A percentile compares a stretch with the other conserved stretches of the same genome.
phyloP scores from a whole-genome alignment of 148 eudicot species.

The Rhododendron mucronatum region DNA sequence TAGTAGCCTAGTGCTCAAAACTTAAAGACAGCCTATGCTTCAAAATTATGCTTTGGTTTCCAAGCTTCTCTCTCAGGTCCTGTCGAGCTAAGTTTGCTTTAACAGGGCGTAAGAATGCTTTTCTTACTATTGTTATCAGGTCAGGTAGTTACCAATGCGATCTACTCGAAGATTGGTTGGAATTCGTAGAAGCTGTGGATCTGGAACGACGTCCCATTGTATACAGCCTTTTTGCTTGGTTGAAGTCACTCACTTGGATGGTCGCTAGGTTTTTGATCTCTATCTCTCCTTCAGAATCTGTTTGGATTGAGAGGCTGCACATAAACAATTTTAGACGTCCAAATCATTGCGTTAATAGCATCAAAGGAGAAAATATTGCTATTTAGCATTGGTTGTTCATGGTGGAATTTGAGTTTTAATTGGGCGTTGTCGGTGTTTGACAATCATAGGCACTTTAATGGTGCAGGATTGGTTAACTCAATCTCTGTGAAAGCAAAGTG shows the following conservation, averaged over 20 bases:
- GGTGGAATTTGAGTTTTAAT: background rate
- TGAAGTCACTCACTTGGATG: constrained; percentile 17
- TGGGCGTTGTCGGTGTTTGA: background rate
- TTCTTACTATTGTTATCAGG: background rate
- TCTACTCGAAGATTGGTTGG: constrained; percentile 22
- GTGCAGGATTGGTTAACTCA: background rate
- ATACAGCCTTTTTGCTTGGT: constrained; percentile 20
- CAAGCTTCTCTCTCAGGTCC: background rate
- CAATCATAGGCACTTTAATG: background rate
- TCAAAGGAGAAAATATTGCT: background rate
- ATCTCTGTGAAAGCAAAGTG: background rate
- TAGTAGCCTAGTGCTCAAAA: background rate
- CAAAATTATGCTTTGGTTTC: background rate
- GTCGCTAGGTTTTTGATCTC: constrained; percentile 20
- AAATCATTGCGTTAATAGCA: background rate
- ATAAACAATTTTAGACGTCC: background rate
- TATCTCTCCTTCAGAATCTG: constrained; percentile 17
- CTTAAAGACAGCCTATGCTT: background rate
- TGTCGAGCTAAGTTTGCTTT: background rate
- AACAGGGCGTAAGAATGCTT: background rate
- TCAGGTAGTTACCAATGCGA: constrained; percentile 23
- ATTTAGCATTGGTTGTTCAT: background rate
- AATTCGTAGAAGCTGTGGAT: constrained; percentile 26
- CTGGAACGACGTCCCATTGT: constrained; percentile 18
- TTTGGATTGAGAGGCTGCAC: constrained; percentile 25